Base-by-base conservation (phyloP, 345 rosid genomes). In the Gossypium raimondii region DNA sequence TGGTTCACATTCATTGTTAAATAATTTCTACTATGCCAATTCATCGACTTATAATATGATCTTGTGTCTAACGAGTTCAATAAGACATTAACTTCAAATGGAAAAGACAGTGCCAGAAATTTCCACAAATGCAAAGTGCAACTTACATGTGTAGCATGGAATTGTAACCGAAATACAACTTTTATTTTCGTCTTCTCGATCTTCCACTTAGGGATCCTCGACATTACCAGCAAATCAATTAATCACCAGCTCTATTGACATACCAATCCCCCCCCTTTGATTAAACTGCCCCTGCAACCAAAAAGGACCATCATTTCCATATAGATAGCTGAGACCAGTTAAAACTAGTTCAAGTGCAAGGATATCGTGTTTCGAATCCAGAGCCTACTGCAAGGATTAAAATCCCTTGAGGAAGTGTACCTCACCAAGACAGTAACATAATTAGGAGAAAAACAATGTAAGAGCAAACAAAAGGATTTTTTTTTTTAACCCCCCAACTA, bases 81-180 rank as follows among this genome's bases (percentile, higher is more conserved):
- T 44, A 58, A 11, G 52, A 18, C 16, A 60, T 45, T 45, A 38
- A 43, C 65, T 60, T 61, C 44, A 73, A 41, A 64, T n/a, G n/a
- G 5, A 38, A 73, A n/a, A 47, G 8, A 74, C 4, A 20, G 52
- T 71, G 13, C 18, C 52, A 20, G 11, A 56, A 53, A 11, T 4
- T 22, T 47, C 25, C n/a, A 18, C n/a, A 72, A 56, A 12, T 12
- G 11, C 22, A 64, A 18, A 51, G 38, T 29, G 53, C 18, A 4
- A 85, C 97, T 84, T 89, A 94, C 99, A 84, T 94, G 94, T 10
- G 97, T 94, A 73, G 99, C 98, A 77, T 94, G 96, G 77, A 94
- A 94, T 73, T 92, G 99, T 57, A 94, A 86, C 48, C 99, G 89
- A 80, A 94, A 94, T 71, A 94, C 98, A 51, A 94, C 97, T 85